phyloP scores from a whole-genome alignment of 2,329 filamentous ascomycete species.

The Pseudogymnoascus sp. region DNA sequence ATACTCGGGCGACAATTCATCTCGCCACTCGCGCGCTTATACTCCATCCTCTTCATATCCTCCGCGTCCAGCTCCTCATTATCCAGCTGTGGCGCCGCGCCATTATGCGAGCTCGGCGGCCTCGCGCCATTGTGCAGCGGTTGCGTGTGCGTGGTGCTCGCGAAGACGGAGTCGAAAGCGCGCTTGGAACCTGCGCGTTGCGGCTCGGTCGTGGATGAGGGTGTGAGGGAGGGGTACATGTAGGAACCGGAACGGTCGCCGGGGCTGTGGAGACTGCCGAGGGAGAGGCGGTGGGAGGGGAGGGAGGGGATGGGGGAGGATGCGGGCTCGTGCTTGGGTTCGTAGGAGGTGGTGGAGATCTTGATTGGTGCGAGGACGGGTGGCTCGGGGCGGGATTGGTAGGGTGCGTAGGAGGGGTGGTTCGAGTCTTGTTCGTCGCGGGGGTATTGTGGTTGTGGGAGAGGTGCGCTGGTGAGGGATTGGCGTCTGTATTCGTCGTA shows the following conservation, averaged over 20 bases:
- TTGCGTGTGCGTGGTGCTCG: slow-evolving; percentile 22
- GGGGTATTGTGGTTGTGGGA: not conserved
- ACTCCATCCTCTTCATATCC: slow-evolving; percentile 13
- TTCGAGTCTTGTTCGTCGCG: not conserved
- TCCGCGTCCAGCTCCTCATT: slow-evolving; percentile 14
- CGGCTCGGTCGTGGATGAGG: slow-evolving; percentile 16
- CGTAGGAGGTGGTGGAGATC: not conserved
- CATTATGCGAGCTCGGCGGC: slow-evolving; percentile 26
- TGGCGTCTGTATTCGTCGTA: slow-evolving; percentile 19
- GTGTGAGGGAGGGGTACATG: slow-evolving; percentile 7
- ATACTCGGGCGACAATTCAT: no score
- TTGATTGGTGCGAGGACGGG: slow-evolving; percentile 14
- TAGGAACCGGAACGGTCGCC: not conserved
- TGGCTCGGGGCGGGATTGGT: not conserved
- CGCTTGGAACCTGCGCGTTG: slow-evolving; percentile 20
- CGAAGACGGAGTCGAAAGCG: slow-evolving; percentile 20
- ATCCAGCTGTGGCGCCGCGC: slow-evolving; percentile 10
- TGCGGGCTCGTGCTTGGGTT: slow-evolving; percentile 17
- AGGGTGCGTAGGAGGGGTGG: not conserved
- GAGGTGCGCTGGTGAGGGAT: not conserved
- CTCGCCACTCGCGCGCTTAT: slow-evolving; percentile 28
- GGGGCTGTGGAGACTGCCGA: not conserved
- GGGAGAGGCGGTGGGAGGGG: slow-evolving; percentile 11
- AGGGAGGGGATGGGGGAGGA: slow-evolving; percentile 20
- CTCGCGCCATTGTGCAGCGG: slow-evolving; percentile 36